A percentile compares a stretch with the other conserved stretches of the same genome.
phyloP scores from a whole-genome alignment of 2,329 filamentous ascomycete species.

The Phialophora chinensis region DNA sequence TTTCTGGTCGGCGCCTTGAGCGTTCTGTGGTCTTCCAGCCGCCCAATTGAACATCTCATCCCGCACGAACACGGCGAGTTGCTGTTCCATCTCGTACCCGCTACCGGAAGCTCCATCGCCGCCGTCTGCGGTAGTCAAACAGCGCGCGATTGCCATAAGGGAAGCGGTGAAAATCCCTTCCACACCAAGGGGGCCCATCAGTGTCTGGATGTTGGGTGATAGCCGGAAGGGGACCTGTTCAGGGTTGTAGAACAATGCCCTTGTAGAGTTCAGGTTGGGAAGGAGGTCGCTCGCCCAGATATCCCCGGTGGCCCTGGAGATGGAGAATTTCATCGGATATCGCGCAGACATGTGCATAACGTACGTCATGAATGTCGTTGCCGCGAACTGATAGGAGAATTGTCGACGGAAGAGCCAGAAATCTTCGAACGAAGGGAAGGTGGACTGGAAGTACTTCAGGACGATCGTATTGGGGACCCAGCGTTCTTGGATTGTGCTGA shows the following conservation, averaged over 20 bases:
- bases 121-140: conserved; percentile 80
- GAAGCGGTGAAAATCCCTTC: conserved; percentile 96
- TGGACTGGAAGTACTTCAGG: conserved; percentile 85
- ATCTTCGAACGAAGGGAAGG: conserved; percentile 86
- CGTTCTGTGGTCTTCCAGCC: conserved; percentile 58
- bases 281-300: conserved; percentile 97
- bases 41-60: conserved; percentile 99
- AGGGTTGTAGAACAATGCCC: conserved; percentile 91
- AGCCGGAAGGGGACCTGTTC: conserved; percentile 97
- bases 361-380: conserved; percentile 98
- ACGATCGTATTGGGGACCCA: conserved; percentile 84
- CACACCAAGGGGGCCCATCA: conserved; percentile 94
- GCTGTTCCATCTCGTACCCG: conserved; percentile 82
- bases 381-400: conserved; percentile 93
- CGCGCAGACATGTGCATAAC: conserved; percentile 96
- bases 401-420: conserved; percentile 99
- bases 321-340: conserved; percentile 93
- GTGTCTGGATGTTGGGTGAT: conserved; percentile 91
- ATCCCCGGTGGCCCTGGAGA: conserved; percentile 84
- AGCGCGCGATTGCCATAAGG: conserved; percentile 94
- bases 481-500: conserved; percentile 90
- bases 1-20: conserved; percentile 42
- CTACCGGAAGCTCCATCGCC: conserved; percentile 67
- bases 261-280: conserved; percentile 81
- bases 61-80: conserved; percentile 89